phyloP scores from a whole-genome alignment of 2,329 filamentous ascomycete genomes.

The Trichophyton verrucosum region DNA sequence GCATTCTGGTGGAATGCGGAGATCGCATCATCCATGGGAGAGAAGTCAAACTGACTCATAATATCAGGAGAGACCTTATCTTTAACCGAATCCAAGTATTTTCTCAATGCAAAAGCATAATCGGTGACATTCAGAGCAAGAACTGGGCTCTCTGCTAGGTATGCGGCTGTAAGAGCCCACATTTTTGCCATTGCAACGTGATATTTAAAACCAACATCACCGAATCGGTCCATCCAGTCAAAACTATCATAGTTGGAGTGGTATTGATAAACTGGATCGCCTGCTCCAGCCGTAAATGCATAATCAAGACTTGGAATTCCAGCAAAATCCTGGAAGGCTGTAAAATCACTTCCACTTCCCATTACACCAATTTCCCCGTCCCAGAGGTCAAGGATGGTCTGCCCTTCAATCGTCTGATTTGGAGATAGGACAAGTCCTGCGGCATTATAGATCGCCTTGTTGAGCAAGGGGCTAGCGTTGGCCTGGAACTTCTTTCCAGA shows the following conservation, averaged over 20 bases:
- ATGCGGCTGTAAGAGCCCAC: slow-evolving; percentile 48
- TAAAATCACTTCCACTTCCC: slow-evolving; percentile 63
- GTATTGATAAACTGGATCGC: slow-evolving; percentile 55
- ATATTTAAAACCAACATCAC: slow-evolving; percentile 51
- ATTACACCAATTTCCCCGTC: slow-evolving; percentile 50
- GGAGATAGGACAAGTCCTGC: slow-evolving; percentile 53
- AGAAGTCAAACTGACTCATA: slow-evolving; percentile 28
- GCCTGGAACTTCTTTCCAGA: slow-evolving; percentile 51
- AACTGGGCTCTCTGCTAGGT: slow-evolving; percentile 49
- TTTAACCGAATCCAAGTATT: slow-evolving; percentile 28
- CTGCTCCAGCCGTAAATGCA: slow-evolving; percentile 38
- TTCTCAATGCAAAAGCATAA: slow-evolving; percentile 46
- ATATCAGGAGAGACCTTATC: slow-evolving; percentile 15
- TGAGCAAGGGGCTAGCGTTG: slow-evolving; percentile 61
- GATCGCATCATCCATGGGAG: slow-evolving; percentile 38
- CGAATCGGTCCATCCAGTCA: slow-evolving; percentile 69
- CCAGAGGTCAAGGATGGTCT: slow-evolving; percentile 60
- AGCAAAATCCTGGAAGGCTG: slow-evolving; percentile 60
- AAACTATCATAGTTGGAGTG: slow-evolving; percentile 77
- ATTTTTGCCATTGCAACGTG: slow-evolving; percentile 54
- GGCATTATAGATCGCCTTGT: slow-evolving; percentile 58
- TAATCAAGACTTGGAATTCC: slow-evolving; percentile 56
- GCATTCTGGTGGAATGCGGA: slow-evolving; percentile 38
- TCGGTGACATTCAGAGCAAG: slow-evolving; percentile 53
- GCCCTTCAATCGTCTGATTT: slow-evolving; percentile 58